Conservation (phyloP, 2,329 filamentous ascomycete species). For the Dothideomycetes sp. region DNA sequence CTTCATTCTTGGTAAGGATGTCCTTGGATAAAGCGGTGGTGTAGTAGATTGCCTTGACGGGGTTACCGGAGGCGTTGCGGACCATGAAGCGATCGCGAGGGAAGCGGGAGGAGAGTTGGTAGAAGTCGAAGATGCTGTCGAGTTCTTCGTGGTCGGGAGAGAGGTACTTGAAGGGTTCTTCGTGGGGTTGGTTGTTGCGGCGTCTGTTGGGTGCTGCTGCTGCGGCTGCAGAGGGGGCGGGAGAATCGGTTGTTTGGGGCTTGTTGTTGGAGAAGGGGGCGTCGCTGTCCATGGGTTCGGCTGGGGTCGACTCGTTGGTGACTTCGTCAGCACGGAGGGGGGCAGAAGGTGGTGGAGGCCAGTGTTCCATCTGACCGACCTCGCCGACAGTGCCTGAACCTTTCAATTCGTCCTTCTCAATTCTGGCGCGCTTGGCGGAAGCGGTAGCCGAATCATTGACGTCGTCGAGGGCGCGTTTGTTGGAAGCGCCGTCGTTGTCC, state of each 20-base stretch:
- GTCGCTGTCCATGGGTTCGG: conserved; percentile 1
- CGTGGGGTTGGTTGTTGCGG: conserved; percentile 45
- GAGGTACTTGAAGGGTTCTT: conserved; percentile 94
- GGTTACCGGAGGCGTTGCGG: conserved; percentile 78
- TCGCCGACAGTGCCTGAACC: conserved; percentile 19
- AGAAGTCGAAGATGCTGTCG: conserved; percentile 69
- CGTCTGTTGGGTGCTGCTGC: conserved; percentile 16
- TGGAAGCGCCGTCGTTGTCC: conserved; percentile 9
- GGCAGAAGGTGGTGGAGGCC: conserved; percentile 18
- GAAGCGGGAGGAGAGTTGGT: conserved; percentile 74
- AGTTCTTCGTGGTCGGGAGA: conserved; percentile 66
- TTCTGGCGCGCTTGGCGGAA: conserved; percentile 28
- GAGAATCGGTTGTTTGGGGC: conserved; percentile 14
- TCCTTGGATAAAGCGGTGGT: conserved; percentile 75
- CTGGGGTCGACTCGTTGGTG: neutral
- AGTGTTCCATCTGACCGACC: conserved; percentile 19
- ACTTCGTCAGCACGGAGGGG: conserved; percentile 13
- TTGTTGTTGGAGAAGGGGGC: conserved; percentile 19
- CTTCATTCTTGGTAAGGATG: conserved; percentile 80
- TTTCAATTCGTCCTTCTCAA: conserved; percentile 21
- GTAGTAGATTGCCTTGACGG: conserved; percentile 95
- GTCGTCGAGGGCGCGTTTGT: conserved; percentile 35
- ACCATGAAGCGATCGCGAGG: conserved; percentile 91
- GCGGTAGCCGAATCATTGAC: conserved; percentile 22
- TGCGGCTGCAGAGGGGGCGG: conserved; percentile 16